Conservation (phyloP, 208 protist species). For the Crithidia acanthocephali region DNA sequence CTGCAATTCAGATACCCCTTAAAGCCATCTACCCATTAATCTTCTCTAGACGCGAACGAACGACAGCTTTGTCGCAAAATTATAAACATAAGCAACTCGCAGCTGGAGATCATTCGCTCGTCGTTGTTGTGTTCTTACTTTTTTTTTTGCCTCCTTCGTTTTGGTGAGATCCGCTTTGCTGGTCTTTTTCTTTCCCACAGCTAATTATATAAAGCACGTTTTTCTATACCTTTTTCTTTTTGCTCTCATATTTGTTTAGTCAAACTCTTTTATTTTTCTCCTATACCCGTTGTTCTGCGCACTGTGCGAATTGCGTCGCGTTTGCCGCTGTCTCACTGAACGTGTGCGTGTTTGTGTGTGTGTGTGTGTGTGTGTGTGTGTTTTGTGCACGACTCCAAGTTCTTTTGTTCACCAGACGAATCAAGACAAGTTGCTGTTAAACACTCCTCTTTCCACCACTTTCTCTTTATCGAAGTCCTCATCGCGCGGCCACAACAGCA, state of each 20-base stretch:
- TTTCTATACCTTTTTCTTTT: no score
- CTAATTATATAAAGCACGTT: no score
- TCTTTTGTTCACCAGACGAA: background rate
- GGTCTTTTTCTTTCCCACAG: background rate
- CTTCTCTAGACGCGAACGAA: background rate
- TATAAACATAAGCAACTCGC: background rate
- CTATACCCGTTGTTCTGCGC: no score
- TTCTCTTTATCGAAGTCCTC: background rate
- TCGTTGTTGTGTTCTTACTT: slow-evolving; percentile 1
- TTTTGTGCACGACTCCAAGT: background rate
- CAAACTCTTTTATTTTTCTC: slow-evolving; percentile 3
- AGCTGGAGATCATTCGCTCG: background rate
- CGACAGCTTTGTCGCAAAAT: background rate
- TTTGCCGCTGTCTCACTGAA: no score
- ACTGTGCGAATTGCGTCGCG: no score
- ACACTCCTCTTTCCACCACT: no score
- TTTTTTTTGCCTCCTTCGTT: slow-evolving; percentile 2
- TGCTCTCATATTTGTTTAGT: no score
- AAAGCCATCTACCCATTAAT: background rate
- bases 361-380: background rate
- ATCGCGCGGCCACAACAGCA: no score
- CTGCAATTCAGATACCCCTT: background rate
- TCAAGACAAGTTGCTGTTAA: no score
- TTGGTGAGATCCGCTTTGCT: background rate
- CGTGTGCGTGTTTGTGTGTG: no score